Evolutionary conservation across 768 basidiomycete species (phyloP).

Genomic region (Pisolithus tinctorius): DNA sequence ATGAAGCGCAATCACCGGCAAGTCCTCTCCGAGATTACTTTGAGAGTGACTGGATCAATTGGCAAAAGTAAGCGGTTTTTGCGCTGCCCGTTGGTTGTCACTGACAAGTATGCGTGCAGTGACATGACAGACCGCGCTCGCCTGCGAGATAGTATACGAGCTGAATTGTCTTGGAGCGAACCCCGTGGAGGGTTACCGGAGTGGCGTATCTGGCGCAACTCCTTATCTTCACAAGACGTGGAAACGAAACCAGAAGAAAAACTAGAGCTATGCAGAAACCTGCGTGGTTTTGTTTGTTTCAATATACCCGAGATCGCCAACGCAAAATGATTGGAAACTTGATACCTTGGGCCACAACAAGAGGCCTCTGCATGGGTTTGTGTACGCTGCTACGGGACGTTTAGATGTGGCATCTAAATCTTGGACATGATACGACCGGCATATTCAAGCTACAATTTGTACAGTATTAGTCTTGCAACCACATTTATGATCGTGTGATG

Average conservation of each 20-base stretch:
- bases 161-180: slow-evolving; percentile 46
- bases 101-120: slow-evolving; percentile 29
- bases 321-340: slow-evolving; percentile 7
- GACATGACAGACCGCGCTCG: slow-evolving; percentile 72
- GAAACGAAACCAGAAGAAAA: slow-evolving; percentile 15
- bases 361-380: not conserved
- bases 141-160: slow-evolving; percentile 44
- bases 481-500: slow-evolving; percentile 6
- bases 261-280: slow-evolving; percentile 29
- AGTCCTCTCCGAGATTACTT: slow-evolving; percentile 51
- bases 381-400: slow-evolving; percentile 6
- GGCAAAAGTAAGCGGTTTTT: slow-evolving; percentile 51
- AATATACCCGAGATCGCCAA: slow-evolving; percentile 26
- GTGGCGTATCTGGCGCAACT: slow-evolving; percentile 46
- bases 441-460: slow-evolving; percentile 13
- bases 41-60: slow-evolving; percentile 59
- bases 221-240: slow-evolving; percentile 10
- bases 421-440: slow-evolving; percentile 19
- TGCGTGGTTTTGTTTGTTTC: slow-evolving; percentile 52
- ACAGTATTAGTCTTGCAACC: slow-evolving; percentile 20
- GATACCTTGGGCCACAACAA: slow-evolving; percentile 12
- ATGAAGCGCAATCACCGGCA: slow-evolving; percentile 14
- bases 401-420: slow-evolving; percentile 14
- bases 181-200: slow-evolving; percentile 43
- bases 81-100: not conserved